phyloP scores from a whole-genome alignment of 345 rosid species.

The Populus euphratica region DNA sequence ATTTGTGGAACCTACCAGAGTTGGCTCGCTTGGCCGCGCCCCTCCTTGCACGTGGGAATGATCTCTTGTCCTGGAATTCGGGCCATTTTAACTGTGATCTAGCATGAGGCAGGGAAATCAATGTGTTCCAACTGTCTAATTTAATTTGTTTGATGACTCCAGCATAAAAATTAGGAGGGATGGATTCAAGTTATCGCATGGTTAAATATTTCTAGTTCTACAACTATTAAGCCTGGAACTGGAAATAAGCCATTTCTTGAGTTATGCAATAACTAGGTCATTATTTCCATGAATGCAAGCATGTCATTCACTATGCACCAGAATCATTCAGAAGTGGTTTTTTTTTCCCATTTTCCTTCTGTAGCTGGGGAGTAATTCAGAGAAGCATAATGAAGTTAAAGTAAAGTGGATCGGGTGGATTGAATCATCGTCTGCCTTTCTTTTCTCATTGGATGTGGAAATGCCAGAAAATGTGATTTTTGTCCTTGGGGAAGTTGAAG shows the following conservation, averaged over 20 bases:
- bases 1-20: conserved; percentile 57
- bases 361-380: background rate
- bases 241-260: background rate
- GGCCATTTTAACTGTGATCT: too few relatives aligned
- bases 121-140: background rate
- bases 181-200: background rate
- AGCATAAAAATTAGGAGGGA: background rate
- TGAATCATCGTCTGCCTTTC: background rate
- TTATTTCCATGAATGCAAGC: background rate
- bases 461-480: too few relatives aligned
- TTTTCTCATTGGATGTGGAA: background rate
- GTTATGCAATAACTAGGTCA: background rate
- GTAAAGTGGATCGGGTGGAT: background rate
- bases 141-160: background rate
- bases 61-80: too few relatives aligned
- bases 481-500: too few relatives aligned
- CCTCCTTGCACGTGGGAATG: conserved; percentile 23
- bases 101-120: too few relatives aligned
- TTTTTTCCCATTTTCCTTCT: too few relatives aligned
- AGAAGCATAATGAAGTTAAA: background rate
- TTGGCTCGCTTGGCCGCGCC: conserved; percentile 87
- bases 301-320: background rate
- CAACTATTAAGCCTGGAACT: background rate
- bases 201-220: background rate
- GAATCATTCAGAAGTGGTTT: background rate